Evolutionary conservation across 2,329 filamentous ascomycete species (phyloP).

Genomic region (Neophaeococcomyces aloes): DNA sequence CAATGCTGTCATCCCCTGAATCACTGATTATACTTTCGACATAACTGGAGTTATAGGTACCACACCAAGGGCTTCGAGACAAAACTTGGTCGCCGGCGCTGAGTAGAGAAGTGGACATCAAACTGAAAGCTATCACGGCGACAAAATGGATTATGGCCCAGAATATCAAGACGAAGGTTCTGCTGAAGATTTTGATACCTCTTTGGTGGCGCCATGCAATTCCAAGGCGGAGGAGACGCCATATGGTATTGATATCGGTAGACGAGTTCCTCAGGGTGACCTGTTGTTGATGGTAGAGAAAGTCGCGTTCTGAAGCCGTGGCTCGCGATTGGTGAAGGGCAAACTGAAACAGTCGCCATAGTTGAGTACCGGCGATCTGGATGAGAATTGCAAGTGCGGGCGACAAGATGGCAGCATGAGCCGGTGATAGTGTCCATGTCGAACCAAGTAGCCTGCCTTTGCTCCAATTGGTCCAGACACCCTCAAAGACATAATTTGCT

Average conservation of each 20-base stretch:
- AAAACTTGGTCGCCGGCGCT: slow-evolving; percentile 6
- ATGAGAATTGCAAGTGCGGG: slow-evolving; percentile 9
- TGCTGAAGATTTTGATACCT: slow-evolving; percentile 2
- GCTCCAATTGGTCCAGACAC: slow-evolving; percentile 23
- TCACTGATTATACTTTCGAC: not conserved
- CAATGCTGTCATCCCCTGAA: not conserved
- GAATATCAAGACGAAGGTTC: slow-evolving; percentile 5
- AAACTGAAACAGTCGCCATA: slow-evolving; percentile 9
- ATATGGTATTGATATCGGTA: slow-evolving; percentile 7
- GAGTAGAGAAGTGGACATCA: slow-evolving; percentile 8
- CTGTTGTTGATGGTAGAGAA: slow-evolving; percentile 11
- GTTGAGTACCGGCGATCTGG: slow-evolving; percentile 6
- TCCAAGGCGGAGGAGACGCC: slow-evolving; percentile 1
- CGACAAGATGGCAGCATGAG: slow-evolving; percentile 14
- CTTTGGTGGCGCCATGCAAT: slow-evolving; percentile 8
- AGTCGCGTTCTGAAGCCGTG: not conserved
- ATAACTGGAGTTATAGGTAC: slow-evolving; percentile 4
- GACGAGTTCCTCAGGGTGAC: slow-evolving; percentile 9
- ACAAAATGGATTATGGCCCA: slow-evolving; percentile 5
- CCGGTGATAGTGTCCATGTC: slow-evolving; percentile 21
- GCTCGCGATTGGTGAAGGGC: slow-evolving; percentile 5
- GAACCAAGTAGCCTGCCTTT: slow-evolving; percentile 18
- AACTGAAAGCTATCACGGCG: not conserved
- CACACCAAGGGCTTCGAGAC: slow-evolving; percentile 5
- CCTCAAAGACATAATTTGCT: slow-evolving; percentile 17